phyloP scores from a whole-genome alignment of 208 protist species.

The Trypanosoma conorhini region DNA sequence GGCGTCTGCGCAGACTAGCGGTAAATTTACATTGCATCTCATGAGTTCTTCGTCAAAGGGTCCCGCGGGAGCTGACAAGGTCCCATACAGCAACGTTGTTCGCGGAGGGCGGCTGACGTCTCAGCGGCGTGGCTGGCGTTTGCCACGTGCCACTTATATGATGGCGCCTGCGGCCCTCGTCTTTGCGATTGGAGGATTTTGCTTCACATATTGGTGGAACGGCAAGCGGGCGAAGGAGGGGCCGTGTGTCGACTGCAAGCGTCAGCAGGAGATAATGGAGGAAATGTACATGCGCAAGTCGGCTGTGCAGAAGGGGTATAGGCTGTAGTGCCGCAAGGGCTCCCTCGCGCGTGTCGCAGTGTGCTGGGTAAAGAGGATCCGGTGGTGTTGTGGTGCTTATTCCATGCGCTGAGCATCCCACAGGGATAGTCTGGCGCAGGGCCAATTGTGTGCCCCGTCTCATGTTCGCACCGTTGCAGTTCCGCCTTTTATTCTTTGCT shows the following conservation, averaged over 20 bases:
- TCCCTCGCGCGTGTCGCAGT: background rate
- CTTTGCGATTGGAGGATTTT: slow-evolving; percentile 62
- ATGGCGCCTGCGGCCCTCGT: slow-evolving; percentile 58
- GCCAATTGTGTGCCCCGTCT: background rate
- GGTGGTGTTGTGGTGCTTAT: slow-evolving; percentile 8
- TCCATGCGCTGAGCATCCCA: slow-evolving; percentile 10
- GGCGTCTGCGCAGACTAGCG: background rate
- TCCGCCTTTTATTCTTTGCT: slow-evolving; percentile 7
- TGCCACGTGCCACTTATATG: slow-evolving; percentile 33
- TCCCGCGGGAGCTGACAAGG: slow-evolving; percentile 1
- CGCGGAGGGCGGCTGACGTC: slow-evolving; percentile 11
- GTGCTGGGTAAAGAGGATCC: slow-evolving; percentile 2
- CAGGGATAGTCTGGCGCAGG: background rate
- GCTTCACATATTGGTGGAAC: slow-evolving; percentile 73
- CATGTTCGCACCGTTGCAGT: slow-evolving; percentile 3
- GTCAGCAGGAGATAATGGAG: slow-evolving; percentile 83
- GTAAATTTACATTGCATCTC: background rate
- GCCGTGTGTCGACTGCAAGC: slow-evolving; percentile 73
- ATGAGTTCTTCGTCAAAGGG: slow-evolving; percentile 6
- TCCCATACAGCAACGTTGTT: slow-evolving; percentile 21
- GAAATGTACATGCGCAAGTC: slow-evolving; percentile 79
- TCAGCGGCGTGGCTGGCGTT: slow-evolving; percentile 8
- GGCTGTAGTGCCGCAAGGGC: slow-evolving; percentile 36
- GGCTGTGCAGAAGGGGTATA: slow-evolving; percentile 48
- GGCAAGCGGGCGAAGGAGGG: slow-evolving; percentile 63